Evolutionary conservation across 257 asterid genomes (phyloP).

Genomic region (Capsicum chinense): DNA sequence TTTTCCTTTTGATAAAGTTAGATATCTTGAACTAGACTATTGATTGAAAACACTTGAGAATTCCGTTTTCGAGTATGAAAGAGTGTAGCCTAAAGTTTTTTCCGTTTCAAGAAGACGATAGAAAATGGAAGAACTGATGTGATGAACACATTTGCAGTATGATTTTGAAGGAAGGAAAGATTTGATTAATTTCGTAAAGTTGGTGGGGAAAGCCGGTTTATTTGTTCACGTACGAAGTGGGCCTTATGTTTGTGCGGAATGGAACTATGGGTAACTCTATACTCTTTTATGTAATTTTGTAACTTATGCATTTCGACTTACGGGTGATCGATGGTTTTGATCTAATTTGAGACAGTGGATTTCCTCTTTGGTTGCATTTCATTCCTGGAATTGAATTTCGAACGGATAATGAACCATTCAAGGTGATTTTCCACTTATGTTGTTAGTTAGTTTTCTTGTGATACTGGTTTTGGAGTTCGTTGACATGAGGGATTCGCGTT

Average conservation of each 20-base stretch:
- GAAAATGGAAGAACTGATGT: constrained; percentile 37
- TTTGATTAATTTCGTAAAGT: constrained; percentile 73
- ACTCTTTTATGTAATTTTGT: neutral
- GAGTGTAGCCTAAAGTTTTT: neutral
- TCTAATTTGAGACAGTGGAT: constrained; percentile 64
- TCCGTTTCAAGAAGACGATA: neutral
- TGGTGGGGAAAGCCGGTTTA: constrained; percentile 77
- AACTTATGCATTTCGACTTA: neutral
- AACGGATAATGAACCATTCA: constrained; percentile 77
- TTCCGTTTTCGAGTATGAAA: neutral
- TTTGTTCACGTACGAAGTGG: constrained; percentile 74
- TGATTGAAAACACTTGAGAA: too few relatives aligned
- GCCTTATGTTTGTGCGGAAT: constrained; percentile 91
- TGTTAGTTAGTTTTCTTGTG: neutral
- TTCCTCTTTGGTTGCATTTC: constrained; percentile 95
- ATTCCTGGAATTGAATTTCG: constrained; percentile 78
- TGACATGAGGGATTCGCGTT: constrained; percentile 26
- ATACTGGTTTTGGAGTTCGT: constrained; percentile 4
- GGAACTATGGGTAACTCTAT: constrained; percentile 79
- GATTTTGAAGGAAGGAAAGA: constrained; percentile 82
- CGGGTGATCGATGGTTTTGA: neutral
- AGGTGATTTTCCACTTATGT: constrained; percentile 50
- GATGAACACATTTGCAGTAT: constrained; percentile 56
- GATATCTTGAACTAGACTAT: neutral
- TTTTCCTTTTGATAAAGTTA: neutral